Evolutionary conservation across 352 stramenopile genomes (phyloP), one percentile per base, ranked within the genome.

Genomic region (Phytophthora rubi): DNA sequence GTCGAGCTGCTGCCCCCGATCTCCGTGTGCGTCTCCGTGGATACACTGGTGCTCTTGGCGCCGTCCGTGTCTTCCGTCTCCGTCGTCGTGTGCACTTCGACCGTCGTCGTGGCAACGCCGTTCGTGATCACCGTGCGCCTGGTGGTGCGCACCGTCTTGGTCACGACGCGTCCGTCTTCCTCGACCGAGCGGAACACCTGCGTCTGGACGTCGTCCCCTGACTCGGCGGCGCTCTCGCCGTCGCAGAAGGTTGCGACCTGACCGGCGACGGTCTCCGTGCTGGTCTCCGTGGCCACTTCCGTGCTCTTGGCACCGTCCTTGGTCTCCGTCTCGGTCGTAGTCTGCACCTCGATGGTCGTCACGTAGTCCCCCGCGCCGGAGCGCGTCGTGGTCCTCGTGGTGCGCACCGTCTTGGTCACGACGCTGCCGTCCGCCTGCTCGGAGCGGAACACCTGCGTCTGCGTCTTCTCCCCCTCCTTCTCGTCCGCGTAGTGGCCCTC

Each of bases 331-430:
- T 66, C 59, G 37, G 55, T 65, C 37, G 63, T 70, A 2, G 51
- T 65, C 57, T 71, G 21, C 56, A 66, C 54, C 48, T 71, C 56
- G 42, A 51, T 65, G 23, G 64, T 57, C 51, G 21, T 61, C 26
- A 66, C 39, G 2, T 49, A 49, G 8, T 65, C 35, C n/a, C 32
- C 53, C 33, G 23, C 61, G 10, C 9, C 13, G 10, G 62, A 63
- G 53, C 33, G 53, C 48, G 45, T 59, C 21, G 33, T 62, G 18
- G 32, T 69, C 18, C 16, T 53, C 32, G 53, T 62, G 13, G 62
- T 62, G 23, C 32, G 53, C 21, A 63, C 32, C 26, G 53, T 63
- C 32, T 28, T 70, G 47, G 53, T 63, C 21, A 63, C 62, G 45
- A 58, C 48, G 48, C 35, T 59, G 48, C 54, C 54, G 54, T 70